Evolutionary conservation across 345 rosid species (phyloP).

Genomic region (Lenwebbia sp.): DNA sequence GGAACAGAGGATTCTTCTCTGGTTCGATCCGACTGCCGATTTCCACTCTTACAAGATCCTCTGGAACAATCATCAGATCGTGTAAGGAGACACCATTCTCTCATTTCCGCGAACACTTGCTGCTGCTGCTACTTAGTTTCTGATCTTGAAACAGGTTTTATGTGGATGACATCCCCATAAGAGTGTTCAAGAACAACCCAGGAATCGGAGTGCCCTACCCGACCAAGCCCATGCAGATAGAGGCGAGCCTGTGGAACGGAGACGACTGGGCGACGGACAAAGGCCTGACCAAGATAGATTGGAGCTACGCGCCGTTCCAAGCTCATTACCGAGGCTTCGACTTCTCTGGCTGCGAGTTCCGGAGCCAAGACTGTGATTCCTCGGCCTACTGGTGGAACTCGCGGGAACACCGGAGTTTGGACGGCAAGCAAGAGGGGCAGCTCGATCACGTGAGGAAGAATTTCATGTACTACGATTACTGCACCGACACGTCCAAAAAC

Average conservation of each 20-base stretch:
- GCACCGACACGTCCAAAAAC: slow-evolving; percentile 17
- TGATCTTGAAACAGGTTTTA: slow-evolving; percentile 26
- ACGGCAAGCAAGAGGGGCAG: neutral
- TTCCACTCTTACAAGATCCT: slow-evolving; percentile 51
- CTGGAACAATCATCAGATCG: slow-evolving; percentile 66
- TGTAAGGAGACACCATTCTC: slow-evolving; percentile 22
- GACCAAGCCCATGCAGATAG: slow-evolving; percentile 35
- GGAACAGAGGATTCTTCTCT: slow-evolving; percentile 47
- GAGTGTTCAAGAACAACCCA: slow-evolving; percentile 51
- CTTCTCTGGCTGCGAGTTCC: slow-evolving; percentile 24
- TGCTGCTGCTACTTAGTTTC: neutral
- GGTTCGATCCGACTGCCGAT: slow-evolving; percentile 57
- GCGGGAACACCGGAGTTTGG: slow-evolving; percentile 14
- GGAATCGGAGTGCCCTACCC: slow-evolving; percentile 33
- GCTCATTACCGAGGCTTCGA: slow-evolving; percentile 38
- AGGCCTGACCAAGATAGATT: slow-evolving; percentile 40
- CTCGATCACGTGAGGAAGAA: slow-evolving; percentile 12
- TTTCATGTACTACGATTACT: slow-evolving; percentile 31
- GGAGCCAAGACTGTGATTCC: slow-evolving; percentile 13
- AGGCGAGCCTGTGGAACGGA: slow-evolving; percentile 62
- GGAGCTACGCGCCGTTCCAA: slow-evolving; percentile 48
- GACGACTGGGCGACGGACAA: slow-evolving; percentile 55
- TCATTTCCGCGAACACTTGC: too few relatives aligned
- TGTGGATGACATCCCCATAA: slow-evolving; percentile 53
- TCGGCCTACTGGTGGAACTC: slow-evolving; percentile 56